Evolutionary conservation across 345 rosid genomes (phyloP).

Genomic region (Gossypioides kirkii): DNA sequence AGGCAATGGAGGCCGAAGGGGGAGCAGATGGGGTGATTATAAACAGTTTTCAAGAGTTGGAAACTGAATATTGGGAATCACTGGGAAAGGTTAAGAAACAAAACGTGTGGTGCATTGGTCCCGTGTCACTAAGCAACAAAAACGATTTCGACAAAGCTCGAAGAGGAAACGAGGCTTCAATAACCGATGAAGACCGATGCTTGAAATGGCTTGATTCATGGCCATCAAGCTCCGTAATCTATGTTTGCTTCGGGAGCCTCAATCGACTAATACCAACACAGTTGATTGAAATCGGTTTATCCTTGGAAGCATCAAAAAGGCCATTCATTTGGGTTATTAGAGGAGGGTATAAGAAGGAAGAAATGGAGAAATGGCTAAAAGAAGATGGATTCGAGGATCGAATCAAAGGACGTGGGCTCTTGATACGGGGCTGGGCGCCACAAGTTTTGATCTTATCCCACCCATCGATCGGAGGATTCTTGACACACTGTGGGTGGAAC

Average conservation of each 20-base stretch:
- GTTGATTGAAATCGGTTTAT: neutral
- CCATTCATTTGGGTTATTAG: slow-evolving; percentile 17
- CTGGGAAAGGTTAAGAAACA: neutral
- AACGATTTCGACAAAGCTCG: slow-evolving; percentile 23
- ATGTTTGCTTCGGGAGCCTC: neutral
- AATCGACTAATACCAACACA: neutral
- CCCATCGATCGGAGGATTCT: slow-evolving; percentile 27
- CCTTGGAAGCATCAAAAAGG: neutral
- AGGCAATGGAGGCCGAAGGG: neutral
- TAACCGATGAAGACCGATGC: neutral
- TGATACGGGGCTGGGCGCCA: slow-evolving; percentile 36
- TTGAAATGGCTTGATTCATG: slow-evolving; percentile 32
- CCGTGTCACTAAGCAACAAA: slow-evolving; percentile 33
- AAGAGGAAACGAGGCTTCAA: slow-evolving; percentile 14
- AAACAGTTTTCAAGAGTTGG: slow-evolving; percentile 1
- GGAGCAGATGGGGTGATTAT: slow-evolving; percentile 7
- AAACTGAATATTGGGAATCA: neutral
- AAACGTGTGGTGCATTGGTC: slow-evolving; percentile 23
- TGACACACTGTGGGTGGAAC: slow-evolving; percentile 41
- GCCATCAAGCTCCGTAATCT: neutral
- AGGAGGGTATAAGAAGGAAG: slow-evolving; percentile 10
- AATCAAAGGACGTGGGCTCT: slow-evolving; percentile 20
- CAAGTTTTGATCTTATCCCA: slow-evolving; percentile 32
- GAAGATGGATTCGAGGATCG: slow-evolving; percentile 25
- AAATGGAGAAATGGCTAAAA: slow-evolving; percentile 22